Conservation (phyloP, 2,329 filamentous ascomycete species). For the Penicillium verrucosum region DNA sequence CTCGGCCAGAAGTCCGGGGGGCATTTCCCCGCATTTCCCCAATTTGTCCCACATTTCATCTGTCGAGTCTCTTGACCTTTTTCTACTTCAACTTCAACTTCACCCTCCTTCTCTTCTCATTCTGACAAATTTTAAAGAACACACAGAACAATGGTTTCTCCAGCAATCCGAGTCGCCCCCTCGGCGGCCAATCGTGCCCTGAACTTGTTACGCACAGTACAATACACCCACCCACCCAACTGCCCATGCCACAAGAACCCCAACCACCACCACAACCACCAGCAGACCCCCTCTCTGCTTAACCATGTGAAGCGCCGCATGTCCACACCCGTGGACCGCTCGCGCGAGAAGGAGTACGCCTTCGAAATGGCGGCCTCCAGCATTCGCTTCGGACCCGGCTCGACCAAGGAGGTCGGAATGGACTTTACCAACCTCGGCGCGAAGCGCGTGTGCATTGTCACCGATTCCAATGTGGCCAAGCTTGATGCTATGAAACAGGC, state of each 20-base stretch:
- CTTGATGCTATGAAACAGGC: slow-evolving; percentile 89
- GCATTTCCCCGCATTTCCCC: slow-evolving; percentile 21
- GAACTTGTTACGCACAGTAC: slow-evolving; percentile 77
- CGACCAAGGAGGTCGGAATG: slow-evolving; percentile 96
- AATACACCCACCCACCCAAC: slow-evolving; percentile 79
- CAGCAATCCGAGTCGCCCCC: slow-evolving; percentile 45
- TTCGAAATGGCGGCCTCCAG: slow-evolving; percentile 98
- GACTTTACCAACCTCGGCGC: slow-evolving; percentile 89
- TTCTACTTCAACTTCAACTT: slow-evolving; percentile 3
- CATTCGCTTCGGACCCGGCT: slow-evolving; percentile 89
- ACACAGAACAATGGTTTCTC: slow-evolving; percentile 30
- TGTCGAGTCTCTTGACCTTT: background rate
- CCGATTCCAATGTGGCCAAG: slow-evolving; percentile 75
- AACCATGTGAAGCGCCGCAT: slow-evolving; percentile 59
- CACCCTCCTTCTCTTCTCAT: background rate
- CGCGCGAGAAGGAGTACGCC: slow-evolving; percentile 86
- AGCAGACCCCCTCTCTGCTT: slow-evolving; percentile 42
- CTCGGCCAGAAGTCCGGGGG: slow-evolving; percentile 24
- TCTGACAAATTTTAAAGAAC: background rate
- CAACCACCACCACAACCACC: slow-evolving; percentile 71
- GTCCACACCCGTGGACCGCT: slow-evolving; percentile 72
- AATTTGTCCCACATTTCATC: slow-evolving; percentile 15
- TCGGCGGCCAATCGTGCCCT: slow-evolving; percentile 49
- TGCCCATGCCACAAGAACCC: slow-evolving; percentile 95
- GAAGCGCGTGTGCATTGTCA: slow-evolving; percentile 86